phyloP scores from a whole-genome alignment of 345 rosid genomes.

The Chamaenerion angustifolium region DNA sequence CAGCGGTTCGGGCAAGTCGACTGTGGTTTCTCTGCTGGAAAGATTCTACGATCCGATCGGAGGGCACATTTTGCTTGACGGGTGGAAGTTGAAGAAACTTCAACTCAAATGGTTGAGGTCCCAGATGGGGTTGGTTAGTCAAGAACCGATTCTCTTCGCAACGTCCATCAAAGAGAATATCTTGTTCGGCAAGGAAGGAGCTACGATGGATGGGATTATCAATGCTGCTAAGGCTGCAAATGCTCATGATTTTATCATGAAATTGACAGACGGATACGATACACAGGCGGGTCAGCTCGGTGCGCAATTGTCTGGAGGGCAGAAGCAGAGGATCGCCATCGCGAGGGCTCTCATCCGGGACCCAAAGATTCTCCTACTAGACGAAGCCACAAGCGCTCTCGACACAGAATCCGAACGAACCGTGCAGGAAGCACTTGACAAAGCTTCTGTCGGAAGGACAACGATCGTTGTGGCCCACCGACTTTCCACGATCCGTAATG shows the following conservation, averaged over 20 bases:
- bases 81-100: constrained; percentile 23
- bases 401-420: constrained; percentile 35
- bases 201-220: constrained; percentile 20
- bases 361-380: constrained; percentile 36
- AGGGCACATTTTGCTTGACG: constrained; percentile 32
- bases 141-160: constrained; percentile 41
- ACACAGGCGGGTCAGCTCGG: constrained; percentile 47
- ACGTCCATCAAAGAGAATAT: constrained; percentile 45
- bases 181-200: constrained; percentile 39
- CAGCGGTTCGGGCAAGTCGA: constrained; percentile 52
- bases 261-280: constrained; percentile 32
- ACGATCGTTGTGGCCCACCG: constrained; percentile 38
- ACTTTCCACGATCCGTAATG: constrained; percentile 29
- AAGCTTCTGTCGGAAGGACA: constrained; percentile 39
- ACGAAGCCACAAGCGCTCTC: constrained; percentile 37
- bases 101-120: constrained; percentile 42
- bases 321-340: constrained; percentile 47
- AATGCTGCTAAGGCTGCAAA: constrained; percentile 42
- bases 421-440: constrained; percentile 40
- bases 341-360: constrained; percentile 43
- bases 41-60: constrained; percentile 35
- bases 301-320: constrained; percentile 40
- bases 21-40: constrained; percentile 35
- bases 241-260: constrained; percentile 40
- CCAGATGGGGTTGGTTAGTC: constrained; percentile 40